These are phyloP conservation scores for Tolypocladium tundrense DNA, from an alignment of 2,329 filamentous ascomycete genomes.

Conservation along the genomic window DNA sequence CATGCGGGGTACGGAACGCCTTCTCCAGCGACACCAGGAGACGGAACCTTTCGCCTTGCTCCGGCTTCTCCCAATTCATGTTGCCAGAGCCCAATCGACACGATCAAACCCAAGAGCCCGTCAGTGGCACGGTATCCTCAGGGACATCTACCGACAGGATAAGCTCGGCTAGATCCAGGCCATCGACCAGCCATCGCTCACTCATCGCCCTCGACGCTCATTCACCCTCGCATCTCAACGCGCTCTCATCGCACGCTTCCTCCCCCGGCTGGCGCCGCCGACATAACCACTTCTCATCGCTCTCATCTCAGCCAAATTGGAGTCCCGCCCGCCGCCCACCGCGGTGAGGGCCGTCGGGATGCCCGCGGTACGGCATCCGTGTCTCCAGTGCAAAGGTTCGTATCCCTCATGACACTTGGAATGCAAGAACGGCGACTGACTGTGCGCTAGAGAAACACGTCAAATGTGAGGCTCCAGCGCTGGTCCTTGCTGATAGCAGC, in stretches of 20 bases:
- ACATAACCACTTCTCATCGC: background rate
- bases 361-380: slow-evolving; percentile 22
- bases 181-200: background rate
- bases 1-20: background rate
- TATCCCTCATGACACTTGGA: background rate
- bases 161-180: background rate
- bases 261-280: background rate
- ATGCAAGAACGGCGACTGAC: slow-evolving; percentile 3
- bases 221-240: background rate
- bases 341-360: slow-evolving; percentile 6
- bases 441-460: slow-evolving; percentile 20
- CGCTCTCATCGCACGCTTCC: background rate
- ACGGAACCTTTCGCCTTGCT: background rate
- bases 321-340: background rate
- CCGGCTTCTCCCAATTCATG: background rate
- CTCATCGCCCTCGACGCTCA: background rate
- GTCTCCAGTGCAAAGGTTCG: slow-evolving; percentile 24
- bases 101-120: background rate
- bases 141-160: background rate
- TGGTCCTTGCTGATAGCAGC: too few species aligned
- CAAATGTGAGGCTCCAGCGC: slow-evolving; percentile 17
- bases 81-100: background rate
- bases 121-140: background rate
- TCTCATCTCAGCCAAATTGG: slow-evolving; percentile 1
- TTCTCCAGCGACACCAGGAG: background rate